Conservation (phyloP, 2,329 filamentous ascomycete species). For the Exophiala alcalophila region DNA sequence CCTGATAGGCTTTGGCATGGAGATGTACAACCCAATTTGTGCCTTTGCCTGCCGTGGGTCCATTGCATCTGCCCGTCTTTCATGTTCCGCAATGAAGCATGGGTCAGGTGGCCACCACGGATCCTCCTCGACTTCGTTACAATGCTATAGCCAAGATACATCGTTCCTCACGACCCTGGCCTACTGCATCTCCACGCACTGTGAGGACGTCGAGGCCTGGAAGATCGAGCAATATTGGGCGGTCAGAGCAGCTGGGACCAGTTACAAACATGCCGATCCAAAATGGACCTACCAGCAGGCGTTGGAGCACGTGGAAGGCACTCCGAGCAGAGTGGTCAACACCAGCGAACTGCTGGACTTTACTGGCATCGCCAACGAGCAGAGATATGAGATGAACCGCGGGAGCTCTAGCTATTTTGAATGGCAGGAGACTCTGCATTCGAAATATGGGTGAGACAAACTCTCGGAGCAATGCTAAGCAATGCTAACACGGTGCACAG, state of each 20-base stretch:
- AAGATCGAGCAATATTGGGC: constrained; percentile 8
- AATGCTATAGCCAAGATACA: constrained; percentile 34
- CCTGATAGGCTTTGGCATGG: constrained; percentile 34
- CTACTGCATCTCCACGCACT: constrained; percentile 33
- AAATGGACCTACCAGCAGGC: constrained; percentile 7
- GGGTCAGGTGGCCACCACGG: constrained; percentile 15
- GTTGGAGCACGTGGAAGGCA: constrained; percentile 1
- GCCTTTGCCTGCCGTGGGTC: constrained; percentile 32
- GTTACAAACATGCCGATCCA: constrained; percentile 2
- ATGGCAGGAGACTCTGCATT: too few relatives aligned
- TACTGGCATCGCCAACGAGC: constrained; percentile 2
- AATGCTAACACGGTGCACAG: not conserved
- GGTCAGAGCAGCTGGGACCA: constrained; percentile 23
- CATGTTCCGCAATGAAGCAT: constrained; percentile 33
- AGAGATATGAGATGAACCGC: constrained; percentile 3
- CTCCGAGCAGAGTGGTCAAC: constrained; percentile 1
- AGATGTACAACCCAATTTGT: constrained; percentile 33
- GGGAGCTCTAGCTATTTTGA: too few relatives aligned
- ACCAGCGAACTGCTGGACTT: constrained; percentile 1
- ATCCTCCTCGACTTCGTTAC: constrained; percentile 26
- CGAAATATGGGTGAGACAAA: too few relatives aligned
- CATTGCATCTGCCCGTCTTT: constrained; percentile 31
- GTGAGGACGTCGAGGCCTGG: constrained; percentile 26
- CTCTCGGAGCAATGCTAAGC: constrained; percentile 3
- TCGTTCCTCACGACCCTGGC: constrained; percentile 33